Evolutionary conservation across 108 stramenopile genomes (phyloP).

Genomic region (Thalassiosira profunda): DNA sequence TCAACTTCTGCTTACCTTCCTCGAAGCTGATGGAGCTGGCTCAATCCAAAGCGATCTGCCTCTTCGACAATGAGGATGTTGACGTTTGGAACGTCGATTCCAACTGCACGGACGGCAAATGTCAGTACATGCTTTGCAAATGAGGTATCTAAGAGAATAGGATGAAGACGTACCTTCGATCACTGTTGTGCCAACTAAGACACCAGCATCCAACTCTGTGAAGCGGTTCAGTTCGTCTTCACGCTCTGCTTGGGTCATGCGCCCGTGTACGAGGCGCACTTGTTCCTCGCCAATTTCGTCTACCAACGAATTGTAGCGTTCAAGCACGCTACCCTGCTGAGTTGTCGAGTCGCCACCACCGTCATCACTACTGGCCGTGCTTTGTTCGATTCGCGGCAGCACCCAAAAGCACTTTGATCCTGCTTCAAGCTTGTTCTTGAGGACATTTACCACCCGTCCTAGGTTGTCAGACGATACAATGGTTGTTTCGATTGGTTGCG

Average conservation of each 20-base stretch:
- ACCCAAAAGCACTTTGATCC: constrained; percentile 43
- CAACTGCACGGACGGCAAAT: constrained; percentile 25
- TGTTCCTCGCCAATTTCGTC: constrained; percentile 15
- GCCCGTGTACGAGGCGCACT: constrained; percentile 24
- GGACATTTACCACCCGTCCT: constrained; percentile 13
- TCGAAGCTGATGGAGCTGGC: constrained; percentile 61
- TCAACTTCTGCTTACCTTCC: no score
- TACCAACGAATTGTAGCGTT: constrained; percentile 1
- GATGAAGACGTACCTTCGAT: constrained; percentile 35
- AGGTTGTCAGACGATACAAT: constrained; percentile 18
- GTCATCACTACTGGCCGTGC: neutral
- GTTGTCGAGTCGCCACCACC: neutral
- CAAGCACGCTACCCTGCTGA: neutral
- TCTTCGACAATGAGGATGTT: constrained; percentile 60
- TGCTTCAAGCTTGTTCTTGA: constrained; percentile 9
- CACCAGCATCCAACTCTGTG: constrained; percentile 3
- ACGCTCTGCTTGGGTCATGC: constrained; percentile 10
- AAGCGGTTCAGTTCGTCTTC: constrained; percentile 23
- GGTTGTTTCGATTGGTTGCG: constrained; percentile 9
- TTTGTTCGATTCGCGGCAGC: constrained; percentile 24
- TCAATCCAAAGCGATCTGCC: constrained; percentile 62
- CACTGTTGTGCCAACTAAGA: constrained; percentile 63
- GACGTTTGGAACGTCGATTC: constrained; percentile 63
- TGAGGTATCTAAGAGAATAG: neutral
- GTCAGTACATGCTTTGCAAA: neutral